A percentile compares a stretch with the other conserved stretches of the same genome.
Evolutionary conservation across 345 rosid genomes (phyloP).

Genomic region (Viola odorata): DNA sequence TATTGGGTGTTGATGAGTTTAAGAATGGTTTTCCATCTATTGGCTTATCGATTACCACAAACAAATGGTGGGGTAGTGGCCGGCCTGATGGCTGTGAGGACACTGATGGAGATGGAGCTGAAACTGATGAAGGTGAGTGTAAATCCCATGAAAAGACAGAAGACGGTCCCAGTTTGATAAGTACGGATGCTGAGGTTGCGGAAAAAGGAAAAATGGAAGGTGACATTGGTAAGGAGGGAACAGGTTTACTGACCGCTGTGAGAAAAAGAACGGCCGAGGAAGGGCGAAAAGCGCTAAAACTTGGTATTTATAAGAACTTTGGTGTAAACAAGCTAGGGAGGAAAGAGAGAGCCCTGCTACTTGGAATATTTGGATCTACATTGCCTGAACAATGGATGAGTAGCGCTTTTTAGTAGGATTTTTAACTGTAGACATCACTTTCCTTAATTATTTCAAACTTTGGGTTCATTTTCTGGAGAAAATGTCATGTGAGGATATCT

Average conservation of each 20-base stretch:
- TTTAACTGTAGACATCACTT: neutral
- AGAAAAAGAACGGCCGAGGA: conserved; percentile 44
- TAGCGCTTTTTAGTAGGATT: neutral
- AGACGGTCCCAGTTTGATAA: neutral
- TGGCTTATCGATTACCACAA: conserved; percentile 43
- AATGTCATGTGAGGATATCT: too few relatives aligned
- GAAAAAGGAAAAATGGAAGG: conserved; percentile 25
- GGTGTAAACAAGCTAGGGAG: conserved; percentile 29
- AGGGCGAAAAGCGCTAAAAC: conserved; percentile 45
- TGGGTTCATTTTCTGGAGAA: too few relatives aligned
- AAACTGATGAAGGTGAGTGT: conserved; percentile 18
- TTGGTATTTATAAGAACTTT: conserved; percentile 29
- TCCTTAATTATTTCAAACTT: too few relatives aligned
- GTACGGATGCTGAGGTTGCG: conserved; percentile 13
- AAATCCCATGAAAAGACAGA: conserved; percentile 20
- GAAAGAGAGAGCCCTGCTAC: conserved; percentile 40
- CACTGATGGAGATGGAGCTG: conserved; percentile 17
- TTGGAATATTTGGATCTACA: conserved; percentile 44
- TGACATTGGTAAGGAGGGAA: conserved; percentile 16
- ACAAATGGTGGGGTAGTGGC: conserved; percentile 70
- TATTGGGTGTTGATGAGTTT: conserved; percentile 48
- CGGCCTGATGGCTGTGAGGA: conserved; percentile 18
- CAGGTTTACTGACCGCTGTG: conserved; percentile 32
- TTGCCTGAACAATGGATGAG: conserved; percentile 40
- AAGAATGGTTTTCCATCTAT: conserved; percentile 62